Conservation (phyloP, 805 yeast genomes). For the Naumovozyma baii region DNA sequence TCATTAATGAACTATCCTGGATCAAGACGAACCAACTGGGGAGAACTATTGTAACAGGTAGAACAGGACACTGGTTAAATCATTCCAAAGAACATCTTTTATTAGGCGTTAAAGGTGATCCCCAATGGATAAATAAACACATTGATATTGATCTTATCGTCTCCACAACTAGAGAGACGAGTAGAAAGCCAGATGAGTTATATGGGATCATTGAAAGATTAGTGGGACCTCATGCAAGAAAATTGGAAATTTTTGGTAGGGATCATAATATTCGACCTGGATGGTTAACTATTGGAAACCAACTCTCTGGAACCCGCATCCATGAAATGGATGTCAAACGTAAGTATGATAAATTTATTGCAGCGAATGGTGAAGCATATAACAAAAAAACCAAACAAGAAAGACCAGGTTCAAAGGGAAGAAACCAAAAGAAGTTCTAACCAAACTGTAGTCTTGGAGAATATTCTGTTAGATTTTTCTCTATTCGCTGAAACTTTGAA, state of each 20-base stretch:
- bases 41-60: slow-evolving; percentile 85
- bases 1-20: slow-evolving; percentile 81
- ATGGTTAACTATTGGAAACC: slow-evolving; percentile 85
- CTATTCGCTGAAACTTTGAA: too few species aligned
- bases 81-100: slow-evolving; percentile 88
- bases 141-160: slow-evolving; percentile 72
- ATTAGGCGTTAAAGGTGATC: slow-evolving; percentile 77
- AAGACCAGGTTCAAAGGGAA: not conserved
- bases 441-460: too few species aligned
- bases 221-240: slow-evolving; percentile 67
- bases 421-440: not conserved
- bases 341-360: slow-evolving; percentile 28
- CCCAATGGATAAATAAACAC: slow-evolving; percentile 56
- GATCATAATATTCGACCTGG: slow-evolving; percentile 81
- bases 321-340: slow-evolving; percentile 47
- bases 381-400: not conserved
- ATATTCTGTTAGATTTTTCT: too few species aligned
- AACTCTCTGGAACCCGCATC: slow-evolving; percentile 50
- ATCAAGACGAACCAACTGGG: slow-evolving; percentile 79
- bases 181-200: slow-evolving; percentile 84
- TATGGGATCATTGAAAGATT: slow-evolving; percentile 79
- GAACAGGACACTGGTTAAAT: slow-evolving; percentile 96
- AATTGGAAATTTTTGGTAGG: slow-evolving; percentile 83
- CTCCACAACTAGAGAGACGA: slow-evolving; percentile 77
- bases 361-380: not conserved